Evolutionary conservation across 495 filamentous ascomycete species (phyloP), one percentile per base, ranked within the genome.

Genomic region (Pseudevernia furfuracea): DNA sequence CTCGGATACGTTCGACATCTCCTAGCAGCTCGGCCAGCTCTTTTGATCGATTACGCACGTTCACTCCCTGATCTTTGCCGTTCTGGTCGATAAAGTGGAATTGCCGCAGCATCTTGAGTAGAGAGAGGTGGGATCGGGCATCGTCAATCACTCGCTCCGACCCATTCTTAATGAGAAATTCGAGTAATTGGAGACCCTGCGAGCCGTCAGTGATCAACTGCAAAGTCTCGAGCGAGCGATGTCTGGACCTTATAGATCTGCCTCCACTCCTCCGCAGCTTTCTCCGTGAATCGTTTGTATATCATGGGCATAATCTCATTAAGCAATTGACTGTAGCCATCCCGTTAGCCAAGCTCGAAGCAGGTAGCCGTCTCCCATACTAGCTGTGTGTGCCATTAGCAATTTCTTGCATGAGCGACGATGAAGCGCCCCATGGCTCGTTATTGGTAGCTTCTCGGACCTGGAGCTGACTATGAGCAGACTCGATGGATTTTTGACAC

Each of bases 291-390:
- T 57, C 94, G 88, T 72, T 95, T 95, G 80, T 99, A 99, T 69
- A 99, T 96, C 90, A 99, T 90, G 56, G 94, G 94, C 94, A 99
- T 99, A 73, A 99, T 97, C 75, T 99, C 94, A 74, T 96, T 97
- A 41, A 99, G 88, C 48, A 92, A 82, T 85, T 96, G 91, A 72
- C 94, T 98, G 36, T 23, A 60, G 19, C 23, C 28, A 59, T 55
- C 23, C 49, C 19, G 5, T 72, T 37, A 66, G 46, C 10, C 21
- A 41, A 48, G 23, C 15, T 32, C 19, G 56, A 46, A 43, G 53
- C 7, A 53, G 30, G 44, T 44, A 12, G 58, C 5, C 14, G 64
- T 17, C 6, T 11, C 37, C 84, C 92, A 75, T 77, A 96, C 94
- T 99, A 99, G 79, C 92, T 96, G 74, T 93, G 93, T 58, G 94